Percentiles rank a stretch among this genome's conserved stretches.
Conservation (phyloP, 2,329 filamentous ascomycete genomes). For the Fusarium scirpi region DNA sequence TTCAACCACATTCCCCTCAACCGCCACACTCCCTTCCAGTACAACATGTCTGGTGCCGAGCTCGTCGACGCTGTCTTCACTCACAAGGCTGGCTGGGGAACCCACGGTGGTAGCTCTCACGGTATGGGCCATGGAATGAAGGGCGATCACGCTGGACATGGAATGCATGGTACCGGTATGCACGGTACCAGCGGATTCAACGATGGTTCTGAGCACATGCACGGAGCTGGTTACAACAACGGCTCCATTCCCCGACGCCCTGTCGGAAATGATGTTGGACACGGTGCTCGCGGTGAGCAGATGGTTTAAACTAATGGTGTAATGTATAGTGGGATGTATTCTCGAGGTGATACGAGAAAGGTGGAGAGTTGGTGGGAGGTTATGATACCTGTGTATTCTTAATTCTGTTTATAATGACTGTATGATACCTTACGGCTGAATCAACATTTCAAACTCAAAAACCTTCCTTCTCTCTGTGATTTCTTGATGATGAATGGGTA, state of each 20-base stretch:
- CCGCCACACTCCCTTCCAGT: slow-evolving; percentile 66
- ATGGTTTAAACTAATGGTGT: slow-evolving; percentile 27
- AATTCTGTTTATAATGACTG: slow-evolving; percentile 1
- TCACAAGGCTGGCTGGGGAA: slow-evolving; percentile 70
- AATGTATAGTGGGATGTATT: background rate
- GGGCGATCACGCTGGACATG: background rate
- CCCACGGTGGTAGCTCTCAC: slow-evolving; percentile 24
- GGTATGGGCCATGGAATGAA: slow-evolving; percentile 13
- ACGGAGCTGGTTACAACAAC: slow-evolving; percentile 18
- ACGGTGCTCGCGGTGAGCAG: slow-evolving; percentile 20
- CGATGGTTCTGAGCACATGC: slow-evolving; percentile 32
- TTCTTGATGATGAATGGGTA: no score
- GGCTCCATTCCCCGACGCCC: slow-evolving; percentile 38
- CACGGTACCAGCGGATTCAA: slow-evolving; percentile 18
- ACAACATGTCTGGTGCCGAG: slow-evolving; percentile 57
- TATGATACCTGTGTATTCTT: slow-evolving; percentile 1
- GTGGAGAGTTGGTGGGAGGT: background rate
- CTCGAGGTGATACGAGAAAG: no score
- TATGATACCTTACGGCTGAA: slow-evolving; percentile 27
- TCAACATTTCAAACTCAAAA: background rate
- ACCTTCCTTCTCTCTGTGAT: background rate
- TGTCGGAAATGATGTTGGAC: slow-evolving; percentile 14
- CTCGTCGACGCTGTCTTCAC: slow-evolving; percentile 69
- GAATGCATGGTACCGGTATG: background rate
- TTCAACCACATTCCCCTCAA: slow-evolving; percentile 74